These are phyloP conservation scores for Xenoacremonium recifei DNA, from an alignment of 2,329 filamentous ascomycete species.

Conservation along the genomic window DNA sequence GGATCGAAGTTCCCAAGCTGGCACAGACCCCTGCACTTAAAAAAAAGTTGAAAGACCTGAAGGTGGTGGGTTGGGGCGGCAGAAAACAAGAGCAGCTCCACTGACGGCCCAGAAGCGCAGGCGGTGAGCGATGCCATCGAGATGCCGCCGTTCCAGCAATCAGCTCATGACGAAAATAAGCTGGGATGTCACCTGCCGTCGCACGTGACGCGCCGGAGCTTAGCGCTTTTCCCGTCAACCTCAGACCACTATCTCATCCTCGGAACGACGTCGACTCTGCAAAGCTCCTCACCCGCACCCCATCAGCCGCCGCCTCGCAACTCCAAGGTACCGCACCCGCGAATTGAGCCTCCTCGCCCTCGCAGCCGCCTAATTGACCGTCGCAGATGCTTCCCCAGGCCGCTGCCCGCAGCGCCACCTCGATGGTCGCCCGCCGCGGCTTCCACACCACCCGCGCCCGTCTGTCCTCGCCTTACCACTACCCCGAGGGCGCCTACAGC, in stretches of 20 bases:
- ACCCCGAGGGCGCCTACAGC: slow-evolving; percentile 90
- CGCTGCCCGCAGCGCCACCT: slow-evolving; percentile 62
- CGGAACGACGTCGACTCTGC: slow-evolving; percentile 21
- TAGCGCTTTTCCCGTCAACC: slow-evolving; percentile 30
- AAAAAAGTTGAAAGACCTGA: not conserved
- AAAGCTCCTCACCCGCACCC: not conserved
- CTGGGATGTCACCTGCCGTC: slow-evolving; percentile 17
- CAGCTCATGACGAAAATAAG: no score
- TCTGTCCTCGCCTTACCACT: slow-evolving; percentile 92
- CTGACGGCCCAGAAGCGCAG: slow-evolving; percentile 7
- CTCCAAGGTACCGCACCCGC: slow-evolving; percentile 23
- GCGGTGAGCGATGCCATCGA: slow-evolving; percentile 19
- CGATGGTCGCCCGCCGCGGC: slow-evolving; percentile 79
- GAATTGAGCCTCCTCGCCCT: slow-evolving; percentile 4
- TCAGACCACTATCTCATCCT: slow-evolving; percentile 31
- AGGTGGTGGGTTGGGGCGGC: not conserved
- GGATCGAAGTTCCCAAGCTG: not conserved
- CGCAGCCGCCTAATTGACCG: slow-evolving; percentile 41
- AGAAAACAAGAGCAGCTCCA: not conserved
- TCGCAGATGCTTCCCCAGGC: slow-evolving; percentile 80
- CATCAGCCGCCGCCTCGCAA: no score
- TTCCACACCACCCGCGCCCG: slow-evolving; percentile 90
- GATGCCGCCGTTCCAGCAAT: not conserved
- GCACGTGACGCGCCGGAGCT: slow-evolving; percentile 18
- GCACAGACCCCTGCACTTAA: no score